These are phyloP conservation scores for Euphrasia confusa DNA, from an alignment of 257 asterid genomes.

Conservation along the genomic window DNA sequence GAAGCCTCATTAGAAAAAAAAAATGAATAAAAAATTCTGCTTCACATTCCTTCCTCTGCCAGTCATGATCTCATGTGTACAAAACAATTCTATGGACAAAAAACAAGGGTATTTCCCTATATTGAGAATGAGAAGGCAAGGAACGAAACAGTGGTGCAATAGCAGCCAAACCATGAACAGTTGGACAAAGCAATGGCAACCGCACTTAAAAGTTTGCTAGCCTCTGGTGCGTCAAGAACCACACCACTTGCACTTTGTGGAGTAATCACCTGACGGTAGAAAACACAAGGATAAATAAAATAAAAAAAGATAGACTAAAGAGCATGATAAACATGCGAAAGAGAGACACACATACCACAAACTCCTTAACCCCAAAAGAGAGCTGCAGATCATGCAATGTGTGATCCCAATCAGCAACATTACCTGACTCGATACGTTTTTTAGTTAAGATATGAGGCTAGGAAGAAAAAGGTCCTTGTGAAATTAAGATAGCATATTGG, in stretches of 20 bases:
- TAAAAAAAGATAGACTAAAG: conserved; percentile 7
- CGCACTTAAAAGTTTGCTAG: conserved; percentile 92
- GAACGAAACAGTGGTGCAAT: conserved; percentile 22
- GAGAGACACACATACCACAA: conserved; percentile 58
- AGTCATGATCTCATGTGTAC: conserved; percentile 1
- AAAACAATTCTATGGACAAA: neutral
- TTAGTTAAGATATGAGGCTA: conserved; percentile 24
- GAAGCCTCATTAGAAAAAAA: neutral
- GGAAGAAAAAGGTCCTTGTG: conserved; percentile 10
- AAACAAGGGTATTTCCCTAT: conserved; percentile 2
- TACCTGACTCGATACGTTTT: conserved; percentile 41
- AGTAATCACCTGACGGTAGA: conserved; percentile 67
- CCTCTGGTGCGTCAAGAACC: conserved; percentile 91
- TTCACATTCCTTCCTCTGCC: neutral
- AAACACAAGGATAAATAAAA: conserved; percentile 17
- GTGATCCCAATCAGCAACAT: conserved; percentile 60
- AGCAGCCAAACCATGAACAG: conserved; percentile 69
- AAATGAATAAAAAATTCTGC: neutral
- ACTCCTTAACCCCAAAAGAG: conserved; percentile 83
- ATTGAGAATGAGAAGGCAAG: conserved; percentile 17
- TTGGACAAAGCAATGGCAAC: conserved; percentile 89
- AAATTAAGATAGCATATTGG: conserved; percentile 20
- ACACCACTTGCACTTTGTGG: conserved; percentile 92
- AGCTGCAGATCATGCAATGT: conserved; percentile 77
- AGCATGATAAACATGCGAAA: conserved; percentile 14